Conservation (phyloP, 2,329 filamentous ascomycete genomes). For the Fusarium bulbicola region DNA sequence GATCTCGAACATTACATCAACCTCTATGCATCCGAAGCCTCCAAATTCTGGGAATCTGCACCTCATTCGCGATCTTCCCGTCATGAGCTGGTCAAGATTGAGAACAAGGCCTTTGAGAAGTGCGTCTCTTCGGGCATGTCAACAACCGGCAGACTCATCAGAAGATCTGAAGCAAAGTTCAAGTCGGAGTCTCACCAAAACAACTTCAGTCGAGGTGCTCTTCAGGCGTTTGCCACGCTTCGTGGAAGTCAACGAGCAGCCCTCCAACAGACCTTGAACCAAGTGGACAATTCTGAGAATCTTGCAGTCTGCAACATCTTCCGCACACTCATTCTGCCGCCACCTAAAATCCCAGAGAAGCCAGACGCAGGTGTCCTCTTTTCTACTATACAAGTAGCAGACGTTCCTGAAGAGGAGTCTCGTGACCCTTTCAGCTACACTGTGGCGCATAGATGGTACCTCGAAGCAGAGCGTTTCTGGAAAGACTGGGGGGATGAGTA, state of each 20-base stretch:
- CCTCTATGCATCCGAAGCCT: constrained; percentile 15
- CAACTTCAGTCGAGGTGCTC: not conserved
- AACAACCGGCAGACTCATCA: constrained; percentile 24
- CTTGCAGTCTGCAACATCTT: constrained; percentile 48
- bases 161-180: constrained; percentile 6
- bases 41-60: constrained; percentile 12
- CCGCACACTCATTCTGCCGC: constrained; percentile 50
- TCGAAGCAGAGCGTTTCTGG: constrained; percentile 31
- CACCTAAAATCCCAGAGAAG: constrained; percentile 11
- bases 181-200: not conserved
- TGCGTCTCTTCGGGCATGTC: constrained; percentile 43
- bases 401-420: constrained; percentile 36
- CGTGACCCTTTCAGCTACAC: constrained; percentile 43
- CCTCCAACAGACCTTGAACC: constrained; percentile 54
- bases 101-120: constrained; percentile 49
- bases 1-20: constrained; percentile 25
- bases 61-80: not conserved
- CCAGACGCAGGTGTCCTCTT: constrained; percentile 38
- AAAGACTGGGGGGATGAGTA: constrained; percentile 23
- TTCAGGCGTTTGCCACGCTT: constrained; percentile 46
- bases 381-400: constrained; percentile 25
- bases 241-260: constrained; percentile 57
- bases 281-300: constrained; percentile 52
- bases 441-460: constrained; percentile 37
- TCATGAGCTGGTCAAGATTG: constrained; percentile 47